phyloP scores from a whole-genome alignment of 129 eudicot species.

The Escallonia rubra region DNA sequence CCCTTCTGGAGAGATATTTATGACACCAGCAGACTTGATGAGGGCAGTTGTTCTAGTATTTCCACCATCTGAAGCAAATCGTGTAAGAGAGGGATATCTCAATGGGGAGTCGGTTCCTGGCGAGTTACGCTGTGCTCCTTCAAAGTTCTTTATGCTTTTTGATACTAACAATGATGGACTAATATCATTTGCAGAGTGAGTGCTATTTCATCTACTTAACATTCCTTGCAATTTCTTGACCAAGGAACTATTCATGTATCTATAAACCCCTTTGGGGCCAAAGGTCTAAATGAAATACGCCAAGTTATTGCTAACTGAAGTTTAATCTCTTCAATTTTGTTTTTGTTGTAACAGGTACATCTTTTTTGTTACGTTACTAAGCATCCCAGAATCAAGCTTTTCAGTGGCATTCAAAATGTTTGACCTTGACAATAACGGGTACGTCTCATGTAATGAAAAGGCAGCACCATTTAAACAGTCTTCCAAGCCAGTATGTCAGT shows the following conservation, averaged over 20 bases:
- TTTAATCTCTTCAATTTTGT: not conserved
- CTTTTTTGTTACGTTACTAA: conserved; percentile 75
- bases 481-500: too few relatives aligned
- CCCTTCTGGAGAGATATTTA: conserved; percentile 55
- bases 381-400: conserved; percentile 93
- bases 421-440: conserved; percentile 79
- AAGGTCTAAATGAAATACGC: not conserved
- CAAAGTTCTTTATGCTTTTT: conserved; percentile 83
- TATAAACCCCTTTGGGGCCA: not conserved
- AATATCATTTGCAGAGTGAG: conserved; percentile 90
- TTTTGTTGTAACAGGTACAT: conserved; percentile 52
- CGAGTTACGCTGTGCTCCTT: conserved; percentile 62
- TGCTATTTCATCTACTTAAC: not conserved
- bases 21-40: conserved; percentile 94
- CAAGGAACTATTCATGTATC: not conserved
- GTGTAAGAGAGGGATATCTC: conserved; percentile 66
- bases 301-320: not conserved
- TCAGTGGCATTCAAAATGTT: conserved; percentile 92
- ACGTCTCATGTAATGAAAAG: conserved; percentile 5
- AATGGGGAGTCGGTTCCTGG: conserved; percentile 56
- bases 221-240: not conserved
- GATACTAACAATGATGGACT: conserved; percentile 86
- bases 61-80: conserved; percentile 78
- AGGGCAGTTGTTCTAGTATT: conserved; percentile 91
- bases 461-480: too few relatives aligned